Conservation (phyloP, 1,284 basidiomycete genomes). For the Flammula alnicola region DNA sequence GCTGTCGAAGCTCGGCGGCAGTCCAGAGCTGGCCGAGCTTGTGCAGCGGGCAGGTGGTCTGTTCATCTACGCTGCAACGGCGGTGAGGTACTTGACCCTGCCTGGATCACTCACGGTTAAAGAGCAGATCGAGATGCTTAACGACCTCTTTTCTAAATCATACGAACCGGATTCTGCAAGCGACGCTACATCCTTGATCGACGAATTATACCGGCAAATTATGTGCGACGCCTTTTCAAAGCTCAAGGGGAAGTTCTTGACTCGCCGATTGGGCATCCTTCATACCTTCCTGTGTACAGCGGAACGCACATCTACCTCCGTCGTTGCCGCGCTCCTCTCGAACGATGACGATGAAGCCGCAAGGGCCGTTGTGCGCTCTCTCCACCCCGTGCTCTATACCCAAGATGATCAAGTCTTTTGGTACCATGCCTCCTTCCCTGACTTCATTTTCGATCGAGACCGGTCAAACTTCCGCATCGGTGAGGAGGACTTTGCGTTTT, state of each 20-base stretch:
- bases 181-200: conserved; percentile 6
- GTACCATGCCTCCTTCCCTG: conserved; percentile 27
- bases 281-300: conserved; percentile 20
- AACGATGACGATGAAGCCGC: conserved; percentile 6
- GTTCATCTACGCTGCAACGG: conserved; percentile 15
- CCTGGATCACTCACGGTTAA: conserved; percentile 1
- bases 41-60: conserved; percentile 16
- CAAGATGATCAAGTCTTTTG: conserved; percentile 19
- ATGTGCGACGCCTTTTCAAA: conserved; percentile 17
- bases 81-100: conserved; percentile 15
- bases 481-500: conserved; percentile 1
- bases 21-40: conserved; percentile 8
- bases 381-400: conserved; percentile 24
- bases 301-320: conserved; percentile 10
- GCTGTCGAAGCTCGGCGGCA: conserved; percentile 7
- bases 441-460: conserved; percentile 20
- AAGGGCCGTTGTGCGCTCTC: conserved; percentile 10
- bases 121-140: conserved; percentile 11
- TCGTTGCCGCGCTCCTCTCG: conserved; percentile 12
- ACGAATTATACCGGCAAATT: conserved; percentile 20
- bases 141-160: conserved; percentile 8
- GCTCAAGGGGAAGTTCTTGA: conserved; percentile 2
- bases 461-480: conserved; percentile 7
- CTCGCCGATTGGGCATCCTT: conserved; percentile 15
- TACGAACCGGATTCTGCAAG: background rate